Evolutionary conservation across 306 rosid genomes (phyloP), one percentile per base, ranked within the genome.

Genomic region (Myrica gale): DNA sequence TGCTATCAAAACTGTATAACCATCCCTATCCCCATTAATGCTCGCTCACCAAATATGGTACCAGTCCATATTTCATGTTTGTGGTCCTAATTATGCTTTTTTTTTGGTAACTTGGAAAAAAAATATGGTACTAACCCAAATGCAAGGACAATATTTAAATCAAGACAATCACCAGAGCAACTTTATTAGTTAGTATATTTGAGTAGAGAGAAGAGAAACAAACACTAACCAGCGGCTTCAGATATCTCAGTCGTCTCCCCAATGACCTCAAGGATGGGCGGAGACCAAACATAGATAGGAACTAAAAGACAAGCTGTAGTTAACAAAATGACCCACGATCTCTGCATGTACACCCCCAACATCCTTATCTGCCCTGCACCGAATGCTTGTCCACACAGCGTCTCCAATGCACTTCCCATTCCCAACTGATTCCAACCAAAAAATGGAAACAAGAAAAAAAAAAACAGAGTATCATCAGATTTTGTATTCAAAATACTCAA

Each of bases 351-450:
- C 66, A 91, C 85, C 0, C 97, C 97, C 9, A 91, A 56, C 97
- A 86, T 89, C 44, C 90, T 83, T 17, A 73, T 51, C 45, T 84
- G 83, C 0, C 97, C 91, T 9, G 95, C 97, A 77, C 97, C 97
- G 3, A 43, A 91, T 75, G 97, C 97, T 86, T 91, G 95, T 61
- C 97, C 95, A 67, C 92, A 89, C 3, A 91, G 80, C 7, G 94
- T 89, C 87, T 91, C 97, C 91, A 91, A 48, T 41, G 97, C 97
- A 85, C 97, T 88, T 6, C 97, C 97, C 97, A 91, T 91, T 9
- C 97, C 97, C 89, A 88, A 76, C 97, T 91, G 65, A 5, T 69
- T 17, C 43, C 88, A 66, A 51, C 46, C 57, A 73, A 9, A 55
- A 63, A 10, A 11, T 6, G 5, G 4, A 10, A 13, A 46, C 1